Conservation (phyloP, 148 eudicot species). For the Fagopyrum tataricum region DNA sequence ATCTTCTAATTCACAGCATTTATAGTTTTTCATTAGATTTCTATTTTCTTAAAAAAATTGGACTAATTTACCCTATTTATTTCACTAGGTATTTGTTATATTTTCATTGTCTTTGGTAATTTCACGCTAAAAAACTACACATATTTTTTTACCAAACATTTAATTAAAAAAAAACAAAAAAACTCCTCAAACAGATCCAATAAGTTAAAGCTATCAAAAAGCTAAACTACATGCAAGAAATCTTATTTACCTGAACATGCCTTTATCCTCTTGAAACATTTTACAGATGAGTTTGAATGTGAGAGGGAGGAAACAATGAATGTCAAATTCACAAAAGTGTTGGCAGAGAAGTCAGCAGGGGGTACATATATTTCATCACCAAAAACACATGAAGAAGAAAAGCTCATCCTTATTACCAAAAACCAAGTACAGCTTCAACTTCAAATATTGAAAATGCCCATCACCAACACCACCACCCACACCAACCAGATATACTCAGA, state of each 20-base stretch:
- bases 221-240: no score
- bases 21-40: no score
- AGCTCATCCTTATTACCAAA: background rate
- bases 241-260: background rate
- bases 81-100: no score
- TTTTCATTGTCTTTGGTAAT: no score
- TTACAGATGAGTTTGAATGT: background rate
- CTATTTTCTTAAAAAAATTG: no score
- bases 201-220: no score
- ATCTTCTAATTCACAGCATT: no score
- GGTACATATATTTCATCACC: background rate
- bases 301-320: background rate
- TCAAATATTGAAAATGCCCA: background rate
- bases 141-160: no score
- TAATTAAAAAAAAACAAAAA: no score
- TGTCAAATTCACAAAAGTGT: background rate
- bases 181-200: no score
- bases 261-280: background rate
- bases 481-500: background rate
- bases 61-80: no score
- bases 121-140: no score
- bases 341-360: background rate
- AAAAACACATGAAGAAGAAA: background rate
- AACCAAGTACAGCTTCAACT: slow-evolving; percentile 3
- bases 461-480: background rate